Conservation (phyloP, 1,139 yeast species). For the Blastobotrys apis region DNA sequence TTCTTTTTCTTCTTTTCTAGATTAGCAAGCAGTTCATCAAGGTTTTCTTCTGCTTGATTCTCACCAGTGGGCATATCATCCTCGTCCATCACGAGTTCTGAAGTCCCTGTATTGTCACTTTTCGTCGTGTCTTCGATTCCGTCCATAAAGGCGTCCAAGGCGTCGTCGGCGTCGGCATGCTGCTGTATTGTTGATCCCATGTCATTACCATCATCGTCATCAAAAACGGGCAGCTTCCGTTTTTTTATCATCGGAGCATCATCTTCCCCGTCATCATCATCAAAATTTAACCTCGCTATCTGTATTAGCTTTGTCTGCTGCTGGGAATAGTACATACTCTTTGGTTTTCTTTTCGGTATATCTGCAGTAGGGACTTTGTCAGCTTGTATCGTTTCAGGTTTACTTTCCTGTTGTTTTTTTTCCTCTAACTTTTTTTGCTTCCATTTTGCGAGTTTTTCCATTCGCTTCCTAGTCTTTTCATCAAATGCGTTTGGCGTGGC, state of each 20-base stretch:
- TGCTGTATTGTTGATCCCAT: not conserved
- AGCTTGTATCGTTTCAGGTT: no score
- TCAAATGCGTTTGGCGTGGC: not conserved
- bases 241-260: not conserved
- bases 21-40: conserved; percentile 32
- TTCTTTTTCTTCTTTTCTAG: conserved; percentile 41
- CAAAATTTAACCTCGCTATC: conserved; percentile 3
- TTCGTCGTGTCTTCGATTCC: conserved; percentile 21
- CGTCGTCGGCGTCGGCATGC: conserved; percentile 25
- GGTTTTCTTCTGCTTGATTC: conserved; percentile 26
- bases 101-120: conserved; percentile 15
- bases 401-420: conserved; percentile 7
- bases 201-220: conserved; percentile 1
- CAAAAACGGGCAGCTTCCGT: conserved; percentile 1
- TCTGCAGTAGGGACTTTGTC: not conserved
- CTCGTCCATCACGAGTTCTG: conserved; percentile 23
- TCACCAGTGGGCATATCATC: conserved; percentile 30
- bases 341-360: not conserved
- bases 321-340: conserved; percentile 7
- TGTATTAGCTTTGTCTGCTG: not conserved
- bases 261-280: conserved; percentile 12
- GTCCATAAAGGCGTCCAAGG: conserved; percentile 40
- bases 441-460: conserved; percentile 9
- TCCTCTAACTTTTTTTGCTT: conserved; percentile 6
- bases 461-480: not conserved